phyloP scores from a whole-genome alignment of 2,329 filamentous ascomycete species.

The Neoascochyta sp. region DNA sequence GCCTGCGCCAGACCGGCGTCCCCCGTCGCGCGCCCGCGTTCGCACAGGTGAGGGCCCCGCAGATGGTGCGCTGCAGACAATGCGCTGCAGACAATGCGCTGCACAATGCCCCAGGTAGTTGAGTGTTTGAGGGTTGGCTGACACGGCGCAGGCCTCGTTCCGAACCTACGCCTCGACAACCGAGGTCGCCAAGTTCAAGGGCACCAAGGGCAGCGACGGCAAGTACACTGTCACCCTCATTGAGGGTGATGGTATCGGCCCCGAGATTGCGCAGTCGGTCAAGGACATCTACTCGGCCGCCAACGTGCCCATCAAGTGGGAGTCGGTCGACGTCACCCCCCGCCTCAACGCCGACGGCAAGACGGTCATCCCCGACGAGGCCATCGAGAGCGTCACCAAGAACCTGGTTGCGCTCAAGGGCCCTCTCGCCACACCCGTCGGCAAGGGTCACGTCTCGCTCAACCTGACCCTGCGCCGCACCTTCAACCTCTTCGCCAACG shows the following conservation, averaged over 20 bases:
- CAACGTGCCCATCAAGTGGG: constrained; percentile 94
- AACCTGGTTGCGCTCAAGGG: constrained; percentile 99
- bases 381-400: constrained; percentile 87
- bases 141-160: constrained; percentile 23
- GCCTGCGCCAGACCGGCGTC: constrained; percentile 62
- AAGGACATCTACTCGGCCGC: constrained; percentile 98
- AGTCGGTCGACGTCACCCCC: constrained; percentile 93
- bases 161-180: constrained; percentile 53
- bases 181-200: constrained; percentile 84
- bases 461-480: constrained; percentile 98
- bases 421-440: constrained; percentile 93
- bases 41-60: constrained; percentile 53
- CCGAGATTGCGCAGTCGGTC: constrained; percentile 94
- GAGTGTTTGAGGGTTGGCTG: constrained; percentile 8
- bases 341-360: constrained; percentile 91
- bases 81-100: constrained; percentile 3
- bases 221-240: constrained; percentile 96
- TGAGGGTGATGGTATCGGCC: constrained; percentile 97
- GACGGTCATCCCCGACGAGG: constrained; percentile 87
- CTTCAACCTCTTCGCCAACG: constrained; percentile 99
- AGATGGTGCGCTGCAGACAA: constrained; percentile 1
- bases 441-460: constrained; percentile 98
- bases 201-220: constrained; percentile 82
- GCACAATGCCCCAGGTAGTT: too few relatives aligned
- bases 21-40: constrained; percentile 48